phyloP scores from a whole-genome alignment of 148 eudicot genomes.

The Heliamphora exappendiculata region DNA sequence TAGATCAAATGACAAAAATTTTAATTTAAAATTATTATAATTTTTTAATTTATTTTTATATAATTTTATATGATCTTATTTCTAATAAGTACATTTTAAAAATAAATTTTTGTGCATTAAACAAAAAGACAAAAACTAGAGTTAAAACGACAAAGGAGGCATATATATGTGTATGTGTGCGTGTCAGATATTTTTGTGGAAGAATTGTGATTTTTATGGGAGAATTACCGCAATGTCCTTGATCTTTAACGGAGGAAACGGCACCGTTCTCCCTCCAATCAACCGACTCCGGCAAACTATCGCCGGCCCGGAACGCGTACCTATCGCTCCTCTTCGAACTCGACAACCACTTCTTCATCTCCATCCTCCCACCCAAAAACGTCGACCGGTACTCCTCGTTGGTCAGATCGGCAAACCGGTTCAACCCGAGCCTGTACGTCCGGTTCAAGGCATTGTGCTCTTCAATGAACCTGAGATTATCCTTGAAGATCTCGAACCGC shows the following conservation, averaged over 20 bases:
- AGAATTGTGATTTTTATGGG: too few species aligned
- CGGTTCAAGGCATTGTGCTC: constrained; percentile 15
- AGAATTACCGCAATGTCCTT: constrained; percentile 79
- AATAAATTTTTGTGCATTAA: too few species aligned
- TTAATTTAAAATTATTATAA: too few species aligned
- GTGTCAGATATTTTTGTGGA: too few species aligned
- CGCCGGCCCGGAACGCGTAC: constrained; percentile 40
- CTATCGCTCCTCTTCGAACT: constrained; percentile 30
- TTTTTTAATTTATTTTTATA: too few species aligned
- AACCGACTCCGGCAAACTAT: constrained; percentile 52
- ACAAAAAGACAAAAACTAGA: not conserved
- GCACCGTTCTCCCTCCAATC: constrained; percentile 79
- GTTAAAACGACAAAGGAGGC: not conserved
- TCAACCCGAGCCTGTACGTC: constrained; percentile 21
- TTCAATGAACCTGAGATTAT: constrained; percentile 28
- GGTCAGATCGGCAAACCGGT: constrained; percentile 29
- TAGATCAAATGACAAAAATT: too few species aligned
- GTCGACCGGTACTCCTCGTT: constrained; percentile 25
- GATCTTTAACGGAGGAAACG: constrained; percentile 58
- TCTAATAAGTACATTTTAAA: too few species aligned
- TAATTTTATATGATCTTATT: too few species aligned
- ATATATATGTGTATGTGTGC: too few species aligned
- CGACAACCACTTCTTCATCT: constrained; percentile 7
- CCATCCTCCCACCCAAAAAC: constrained; percentile 12
- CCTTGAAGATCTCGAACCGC: constrained; percentile 31